A percentile compares a stretch with the other conserved stretches of the same genome.
Conservation (phyloP, 192 early-diverging fungal genomes). For the Backusella mclennaniae region DNA sequence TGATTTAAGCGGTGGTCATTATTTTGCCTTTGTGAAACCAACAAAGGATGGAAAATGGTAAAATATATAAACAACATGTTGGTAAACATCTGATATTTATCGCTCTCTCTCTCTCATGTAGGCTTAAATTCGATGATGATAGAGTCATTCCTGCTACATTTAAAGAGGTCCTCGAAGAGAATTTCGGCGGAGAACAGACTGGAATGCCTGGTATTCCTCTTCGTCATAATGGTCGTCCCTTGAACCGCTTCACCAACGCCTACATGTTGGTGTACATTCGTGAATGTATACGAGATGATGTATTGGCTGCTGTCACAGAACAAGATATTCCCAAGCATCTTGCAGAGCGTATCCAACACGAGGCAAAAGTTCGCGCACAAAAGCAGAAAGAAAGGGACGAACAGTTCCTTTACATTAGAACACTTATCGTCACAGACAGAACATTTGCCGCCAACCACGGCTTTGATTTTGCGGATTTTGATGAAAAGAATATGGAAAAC, state of each 20-base stretch:
- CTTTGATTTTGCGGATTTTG: slow-evolving; percentile 86
- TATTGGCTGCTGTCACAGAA: slow-evolving; percentile 64
- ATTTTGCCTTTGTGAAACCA: slow-evolving; percentile 88
- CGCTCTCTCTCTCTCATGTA: background rate
- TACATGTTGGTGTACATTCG: slow-evolving; percentile 99
- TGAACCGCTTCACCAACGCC: slow-evolving; percentile 92
- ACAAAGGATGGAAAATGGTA: slow-evolving; percentile 74
- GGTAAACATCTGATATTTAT: background rate
- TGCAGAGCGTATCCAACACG: slow-evolving; percentile 59
- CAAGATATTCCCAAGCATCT: slow-evolving; percentile 81
- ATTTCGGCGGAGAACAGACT: slow-evolving; percentile 81
- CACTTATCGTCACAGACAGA: slow-evolving; percentile 63
- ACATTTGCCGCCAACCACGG: slow-evolving; percentile 71
- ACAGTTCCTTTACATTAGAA: slow-evolving; percentile 62
- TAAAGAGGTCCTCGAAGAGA: slow-evolving; percentile 90
- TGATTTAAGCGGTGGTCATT: slow-evolving; percentile 91
- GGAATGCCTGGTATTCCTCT: slow-evolving; percentile 34
- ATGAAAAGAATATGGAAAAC: slow-evolving; percentile 27
- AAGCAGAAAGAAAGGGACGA: slow-evolving; percentile 69
- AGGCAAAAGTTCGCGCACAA: slow-evolving; percentile 55
- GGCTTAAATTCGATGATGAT: slow-evolving; percentile 94
- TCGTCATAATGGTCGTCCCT: slow-evolving; percentile 43
- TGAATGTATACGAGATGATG: slow-evolving; percentile 64
- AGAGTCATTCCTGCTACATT: slow-evolving; percentile 77
- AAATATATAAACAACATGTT: background rate